Base-by-base conservation (phyloP, 345 rosid genomes). In the Boechera retrofracta region DNA sequence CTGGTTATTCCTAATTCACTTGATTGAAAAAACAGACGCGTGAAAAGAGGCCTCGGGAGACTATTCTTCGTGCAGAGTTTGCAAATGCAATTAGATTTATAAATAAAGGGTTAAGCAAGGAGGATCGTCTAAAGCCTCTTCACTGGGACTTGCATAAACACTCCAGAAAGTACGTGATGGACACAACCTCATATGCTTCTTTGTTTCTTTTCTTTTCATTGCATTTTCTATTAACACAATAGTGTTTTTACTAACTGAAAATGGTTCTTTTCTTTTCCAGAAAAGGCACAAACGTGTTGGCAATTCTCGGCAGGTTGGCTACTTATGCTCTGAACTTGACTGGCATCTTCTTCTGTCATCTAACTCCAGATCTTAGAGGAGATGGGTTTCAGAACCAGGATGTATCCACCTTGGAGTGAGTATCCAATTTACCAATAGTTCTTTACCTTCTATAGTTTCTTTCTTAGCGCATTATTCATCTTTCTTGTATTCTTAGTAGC, bases 41-140 rank as follows among this genome's bases (percentile, higher is more conserved):
- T 69, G 99, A 95, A 82, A 86, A 81, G 83, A 95, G 86, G 86
- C 98, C 99, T 64, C 88, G 99, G 28, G 99, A 92, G 82, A 89
- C 88, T 57, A 88, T 92, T 83, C 92, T 95, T 64, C 89, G 86
- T 53, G 80, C 82, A 62, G 99, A 95, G 76, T 95, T 90, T 83
- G 88, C 89, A 64, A 89, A 86, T 83, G 94, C 98, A 16, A 81
- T 91, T 79, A 85, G 79, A 75, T 64, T 68, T 79, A 84, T 95
- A 71, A 95, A 92, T 63, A 87, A 81, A 77, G 83, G 83, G 80
- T 69, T 86, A 73, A 31, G 86, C 24, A 82, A 85, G 77, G 96
- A 92, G 80, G 83, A 85, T 48, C 90, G 87, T 61, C 80, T 95
- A 54, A 82, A 86, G 83, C 94, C 94, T 80, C 86, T 90, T 73